A percentile compares a stretch with the other conserved stretches of the same genome.
Conservation (phyloP, 1,139 yeast species). For the Kodamaea derodonti region DNA sequence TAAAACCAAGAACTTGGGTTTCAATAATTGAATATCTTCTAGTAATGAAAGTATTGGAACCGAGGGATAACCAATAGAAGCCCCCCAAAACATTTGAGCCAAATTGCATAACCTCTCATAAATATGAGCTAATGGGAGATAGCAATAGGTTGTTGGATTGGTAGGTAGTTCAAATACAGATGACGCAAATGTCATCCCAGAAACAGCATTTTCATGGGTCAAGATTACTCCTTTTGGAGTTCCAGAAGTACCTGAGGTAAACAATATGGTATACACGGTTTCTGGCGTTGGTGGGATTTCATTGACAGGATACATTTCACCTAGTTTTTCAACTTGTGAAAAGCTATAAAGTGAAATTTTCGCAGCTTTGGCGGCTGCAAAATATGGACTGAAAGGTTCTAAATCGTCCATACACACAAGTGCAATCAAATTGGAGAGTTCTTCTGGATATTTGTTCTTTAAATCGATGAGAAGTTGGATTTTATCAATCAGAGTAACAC, state of each 20-base stretch:
- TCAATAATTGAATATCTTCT: slow-evolving; percentile 33
- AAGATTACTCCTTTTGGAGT: slow-evolving; percentile 38
- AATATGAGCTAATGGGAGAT: slow-evolving; percentile 70
- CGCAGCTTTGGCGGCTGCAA: slow-evolving; percentile 19
- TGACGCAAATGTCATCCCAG: slow-evolving; percentile 20
- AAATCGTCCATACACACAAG: slow-evolving; percentile 53
- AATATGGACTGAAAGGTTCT: slow-evolving; percentile 11
- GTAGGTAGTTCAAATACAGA: slow-evolving; percentile 12
- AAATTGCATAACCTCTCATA: slow-evolving; percentile 44
- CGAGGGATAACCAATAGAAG: slow-evolving; percentile 40
- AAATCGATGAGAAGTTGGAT: slow-evolving; percentile 36
- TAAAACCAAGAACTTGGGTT: slow-evolving; percentile 24
- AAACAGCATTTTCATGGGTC: slow-evolving; percentile 27
- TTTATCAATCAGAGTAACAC: slow-evolving; percentile 48
- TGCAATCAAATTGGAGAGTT: slow-evolving; percentile 18
- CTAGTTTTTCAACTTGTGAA: slow-evolving; percentile 26
- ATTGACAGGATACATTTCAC: slow-evolving; percentile 17
- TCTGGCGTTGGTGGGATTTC: slow-evolving; percentile 21
- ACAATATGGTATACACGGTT: slow-evolving; percentile 24
- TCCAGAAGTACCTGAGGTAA: slow-evolving; percentile 40
- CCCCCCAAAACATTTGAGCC: slow-evolving; percentile 26
- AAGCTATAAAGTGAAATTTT: slow-evolving; percentile 29
- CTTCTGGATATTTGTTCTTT: slow-evolving; percentile 23
- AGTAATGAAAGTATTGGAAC: slow-evolving; percentile 31
- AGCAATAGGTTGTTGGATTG: slow-evolving; percentile 16